Evolutionary conservation across 225 moss, liverwort and hornwort genomes (phyloP).

Genomic region (Pseudoscleropodium purum): DNA sequence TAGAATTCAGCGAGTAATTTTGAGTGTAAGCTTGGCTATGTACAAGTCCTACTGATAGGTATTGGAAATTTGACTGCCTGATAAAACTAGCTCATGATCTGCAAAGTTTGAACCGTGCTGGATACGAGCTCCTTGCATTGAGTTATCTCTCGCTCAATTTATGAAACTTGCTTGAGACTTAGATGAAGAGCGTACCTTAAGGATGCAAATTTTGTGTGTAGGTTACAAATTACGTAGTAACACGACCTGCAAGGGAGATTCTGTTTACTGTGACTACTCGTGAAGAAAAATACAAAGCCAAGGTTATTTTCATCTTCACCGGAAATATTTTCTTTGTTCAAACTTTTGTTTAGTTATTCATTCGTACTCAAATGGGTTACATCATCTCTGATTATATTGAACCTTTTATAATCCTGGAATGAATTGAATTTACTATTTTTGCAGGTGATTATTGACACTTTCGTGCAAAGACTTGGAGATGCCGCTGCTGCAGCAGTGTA

Average conservation of each 20-base stretch:
- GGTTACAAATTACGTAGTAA: slow-evolving; percentile 55
- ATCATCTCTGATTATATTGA: background rate
- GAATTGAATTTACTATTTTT: background rate
- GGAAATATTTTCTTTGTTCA: background rate
- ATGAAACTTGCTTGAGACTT: background rate
- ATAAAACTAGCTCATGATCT: background rate
- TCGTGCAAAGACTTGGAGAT: slow-evolving; percentile 53
- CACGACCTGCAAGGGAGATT: slow-evolving; percentile 54
- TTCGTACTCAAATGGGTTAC: background rate
- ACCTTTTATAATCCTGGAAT: background rate
- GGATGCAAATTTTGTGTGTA: background rate
- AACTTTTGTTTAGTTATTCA: background rate
- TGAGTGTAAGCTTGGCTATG: background rate
- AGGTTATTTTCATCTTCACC: slow-evolving; percentile 13
- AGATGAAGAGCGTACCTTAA: background rate
- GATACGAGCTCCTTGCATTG: background rate
- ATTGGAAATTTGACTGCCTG: background rate
- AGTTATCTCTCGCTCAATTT: background rate
- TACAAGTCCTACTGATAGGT: background rate
- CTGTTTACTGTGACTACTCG: slow-evolving; percentile 57
- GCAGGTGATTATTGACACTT: slow-evolving; percentile 50
- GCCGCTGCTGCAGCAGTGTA: slow-evolving; percentile 55
- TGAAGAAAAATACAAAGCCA: slow-evolving; percentile 66
- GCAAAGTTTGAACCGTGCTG: background rate
- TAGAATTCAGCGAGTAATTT: background rate